These are phyloP conservation scores for Fomitopsis schrenkii DNA, from an alignment of 1,284 basidiomycete species.

Conservation along the genomic window DNA sequence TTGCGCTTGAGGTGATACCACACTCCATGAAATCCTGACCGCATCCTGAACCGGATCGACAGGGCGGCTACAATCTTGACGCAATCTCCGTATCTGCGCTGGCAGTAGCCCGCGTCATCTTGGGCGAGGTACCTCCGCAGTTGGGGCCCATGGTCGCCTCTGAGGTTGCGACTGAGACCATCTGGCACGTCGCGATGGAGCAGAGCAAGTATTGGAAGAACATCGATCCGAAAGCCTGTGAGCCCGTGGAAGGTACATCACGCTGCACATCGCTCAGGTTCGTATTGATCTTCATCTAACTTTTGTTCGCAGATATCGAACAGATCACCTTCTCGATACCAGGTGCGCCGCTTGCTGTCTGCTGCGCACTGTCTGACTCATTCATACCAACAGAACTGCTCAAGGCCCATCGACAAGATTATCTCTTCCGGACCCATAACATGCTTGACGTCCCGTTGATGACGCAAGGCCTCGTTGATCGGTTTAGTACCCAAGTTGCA, in stretches of 20 bases:
- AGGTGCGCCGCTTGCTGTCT: constrained; percentile 32
- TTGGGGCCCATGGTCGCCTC: constrained; percentile 69
- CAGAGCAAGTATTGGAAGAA: constrained; percentile 92
- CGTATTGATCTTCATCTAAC: constrained; percentile 2
- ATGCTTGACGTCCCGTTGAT: constrained; percentile 83
- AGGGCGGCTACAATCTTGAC: constrained; percentile 96
- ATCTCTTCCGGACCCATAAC: constrained; percentile 66
- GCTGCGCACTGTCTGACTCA: not conserved
- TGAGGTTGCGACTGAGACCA: constrained; percentile 79
- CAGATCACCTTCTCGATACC: constrained; percentile 62
- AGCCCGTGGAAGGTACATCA: constrained; percentile 68
- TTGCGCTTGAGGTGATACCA: constrained; percentile 81
- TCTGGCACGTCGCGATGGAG: constrained; percentile 81
- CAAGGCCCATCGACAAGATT: constrained; percentile 79
- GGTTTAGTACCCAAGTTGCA: constrained; percentile 78
- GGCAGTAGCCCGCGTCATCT: constrained; percentile 80
- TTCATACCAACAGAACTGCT: constrained; percentile 55
- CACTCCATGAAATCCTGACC: not conserved
- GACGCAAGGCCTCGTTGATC: constrained; percentile 56
- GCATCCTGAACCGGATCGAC: not conserved
- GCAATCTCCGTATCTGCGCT: constrained; percentile 86
- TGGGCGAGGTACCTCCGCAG: constrained; percentile 82
- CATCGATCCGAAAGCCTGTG: constrained; percentile 73
- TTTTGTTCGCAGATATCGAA: constrained; percentile 42
- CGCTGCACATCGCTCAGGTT: not conserved